Evolutionary conservation across 495 filamentous ascomycete genomes (phyloP).

Genomic region (Xylaria grammica): DNA sequence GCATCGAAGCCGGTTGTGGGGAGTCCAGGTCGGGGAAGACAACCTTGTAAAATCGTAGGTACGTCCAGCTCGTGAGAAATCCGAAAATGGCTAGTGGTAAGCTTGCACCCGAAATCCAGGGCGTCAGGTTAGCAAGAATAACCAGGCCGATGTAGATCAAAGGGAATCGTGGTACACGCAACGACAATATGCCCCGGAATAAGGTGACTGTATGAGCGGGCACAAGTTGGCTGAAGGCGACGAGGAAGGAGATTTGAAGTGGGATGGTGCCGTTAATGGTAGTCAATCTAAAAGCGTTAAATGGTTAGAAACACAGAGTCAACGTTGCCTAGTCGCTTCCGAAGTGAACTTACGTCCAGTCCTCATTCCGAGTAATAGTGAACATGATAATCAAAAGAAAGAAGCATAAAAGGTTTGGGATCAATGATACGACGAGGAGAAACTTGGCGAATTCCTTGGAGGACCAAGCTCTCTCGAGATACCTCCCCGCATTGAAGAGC

Average conservation of each 20-base stretch:
- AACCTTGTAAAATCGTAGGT: slow-evolving; percentile 91
- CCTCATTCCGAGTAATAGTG: slow-evolving; percentile 68
- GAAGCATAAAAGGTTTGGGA: slow-evolving; percentile 81
- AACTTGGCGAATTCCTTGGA: slow-evolving; percentile 93
- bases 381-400: slow-evolving; percentile 74
- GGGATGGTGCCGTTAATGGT: slow-evolving; percentile 87
- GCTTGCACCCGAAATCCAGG: slow-evolving; percentile 84
- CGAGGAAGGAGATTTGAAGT: slow-evolving; percentile 90
- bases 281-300: slow-evolving; percentile 59
- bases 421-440: slow-evolving; percentile 72
- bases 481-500: slow-evolving; percentile 91
- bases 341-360: slow-evolving; percentile 66
- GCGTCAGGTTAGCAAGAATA: slow-evolving; percentile 74
- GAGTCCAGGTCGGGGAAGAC: slow-evolving; percentile 65
- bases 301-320: slow-evolving; percentile 26
- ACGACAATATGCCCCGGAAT: slow-evolving; percentile 82
- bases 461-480: slow-evolving; percentile 95
- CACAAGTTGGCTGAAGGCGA: slow-evolving; percentile 97
- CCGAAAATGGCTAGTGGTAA: slow-evolving; percentile 80
- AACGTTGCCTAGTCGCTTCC: not conserved
- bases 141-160: slow-evolving; percentile 81
- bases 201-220: slow-evolving; percentile 97
- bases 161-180: slow-evolving; percentile 90
- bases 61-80: slow-evolving; percentile 90
- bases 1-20: slow-evolving; percentile 66